These are phyloP conservation scores for Syzygium malaccense DNA, from an alignment of 441 rosid species.

Conservation along the genomic window DNA sequence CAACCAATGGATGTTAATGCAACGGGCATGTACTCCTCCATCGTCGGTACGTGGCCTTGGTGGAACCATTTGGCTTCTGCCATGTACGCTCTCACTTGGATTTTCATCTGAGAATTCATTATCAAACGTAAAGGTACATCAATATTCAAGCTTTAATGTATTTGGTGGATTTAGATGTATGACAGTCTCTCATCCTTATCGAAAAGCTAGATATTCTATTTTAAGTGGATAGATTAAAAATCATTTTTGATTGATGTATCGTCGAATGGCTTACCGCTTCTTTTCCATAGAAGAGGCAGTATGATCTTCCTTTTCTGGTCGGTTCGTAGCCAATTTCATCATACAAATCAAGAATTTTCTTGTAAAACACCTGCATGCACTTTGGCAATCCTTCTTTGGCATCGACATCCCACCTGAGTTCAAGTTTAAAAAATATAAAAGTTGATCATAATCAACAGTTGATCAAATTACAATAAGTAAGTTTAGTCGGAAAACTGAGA, in stretches of 20 bases:
- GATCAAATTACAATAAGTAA: background rate
- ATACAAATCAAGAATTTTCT: background rate
- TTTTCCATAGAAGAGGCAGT: background rate
- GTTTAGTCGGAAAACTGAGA: background rate
- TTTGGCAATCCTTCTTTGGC: background rate
- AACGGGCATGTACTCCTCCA: background rate
- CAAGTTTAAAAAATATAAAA: background rate
- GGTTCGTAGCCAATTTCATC: background rate
- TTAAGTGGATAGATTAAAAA: background rate
- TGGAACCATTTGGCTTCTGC: background rate
- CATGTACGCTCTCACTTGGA: background rate
- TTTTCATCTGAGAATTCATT: background rate
- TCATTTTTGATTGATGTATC: background rate
- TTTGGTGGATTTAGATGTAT: background rate
- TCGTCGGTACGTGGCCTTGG: background rate
- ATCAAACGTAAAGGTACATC: background rate
- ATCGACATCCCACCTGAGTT: background rate
- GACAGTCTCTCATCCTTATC: background rate
- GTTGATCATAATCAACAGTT: background rate
- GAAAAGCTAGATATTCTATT: background rate
- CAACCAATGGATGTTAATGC: fast-evolving
- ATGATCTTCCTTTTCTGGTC: background rate
- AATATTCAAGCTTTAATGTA: background rate
- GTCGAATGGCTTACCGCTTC: background rate
- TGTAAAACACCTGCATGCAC: background rate